phyloP scores from a whole-genome alignment of 805 yeast species.

The Metschnikowia santaceciliae region DNA sequence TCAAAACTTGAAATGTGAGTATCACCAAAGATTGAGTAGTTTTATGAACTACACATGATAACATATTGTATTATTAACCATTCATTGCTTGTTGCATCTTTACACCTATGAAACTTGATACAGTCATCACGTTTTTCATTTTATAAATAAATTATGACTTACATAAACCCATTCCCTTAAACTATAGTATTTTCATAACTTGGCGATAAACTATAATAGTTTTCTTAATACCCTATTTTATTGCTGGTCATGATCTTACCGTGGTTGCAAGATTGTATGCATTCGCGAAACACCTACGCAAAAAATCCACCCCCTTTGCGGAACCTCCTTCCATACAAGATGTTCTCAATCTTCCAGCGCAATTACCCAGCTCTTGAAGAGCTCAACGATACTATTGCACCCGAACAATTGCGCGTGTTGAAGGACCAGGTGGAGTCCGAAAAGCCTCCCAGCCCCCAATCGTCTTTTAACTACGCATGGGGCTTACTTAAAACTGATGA shows the following conservation, averaged over 20 bases:
- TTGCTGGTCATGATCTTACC: background rate
- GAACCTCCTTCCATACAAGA: background rate
- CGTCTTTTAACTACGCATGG: slow-evolving; percentile 95
- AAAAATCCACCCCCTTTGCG: background rate
- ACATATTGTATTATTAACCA: too few species aligned
- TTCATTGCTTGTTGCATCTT: too few species aligned
- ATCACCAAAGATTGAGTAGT: too few species aligned
- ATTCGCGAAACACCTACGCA: background rate
- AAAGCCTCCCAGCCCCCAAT: slow-evolving; percentile 78
- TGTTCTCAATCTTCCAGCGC: slow-evolving; percentile 4
- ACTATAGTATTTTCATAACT: too few species aligned
- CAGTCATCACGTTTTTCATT: too few species aligned
- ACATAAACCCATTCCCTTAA: too few species aligned
- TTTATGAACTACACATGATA: too few species aligned
- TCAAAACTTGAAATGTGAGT: too few species aligned
- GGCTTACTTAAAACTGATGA: slow-evolving; percentile 75
- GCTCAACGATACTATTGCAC: slow-evolving; percentile 52
- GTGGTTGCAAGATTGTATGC: background rate
- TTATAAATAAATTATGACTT: too few species aligned
- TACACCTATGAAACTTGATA: too few species aligned
- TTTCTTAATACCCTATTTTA: too few species aligned
- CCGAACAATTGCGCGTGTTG: slow-evolving; percentile 71
- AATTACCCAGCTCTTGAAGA: slow-evolving; percentile 41
- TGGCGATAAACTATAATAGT: too few species aligned
- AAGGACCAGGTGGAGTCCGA: slow-evolving; percentile 76